These are phyloP conservation scores for Helicocarpus griseus DNA, from an alignment of 2,329 filamentous ascomycete genomes.

Conservation along the genomic window DNA sequence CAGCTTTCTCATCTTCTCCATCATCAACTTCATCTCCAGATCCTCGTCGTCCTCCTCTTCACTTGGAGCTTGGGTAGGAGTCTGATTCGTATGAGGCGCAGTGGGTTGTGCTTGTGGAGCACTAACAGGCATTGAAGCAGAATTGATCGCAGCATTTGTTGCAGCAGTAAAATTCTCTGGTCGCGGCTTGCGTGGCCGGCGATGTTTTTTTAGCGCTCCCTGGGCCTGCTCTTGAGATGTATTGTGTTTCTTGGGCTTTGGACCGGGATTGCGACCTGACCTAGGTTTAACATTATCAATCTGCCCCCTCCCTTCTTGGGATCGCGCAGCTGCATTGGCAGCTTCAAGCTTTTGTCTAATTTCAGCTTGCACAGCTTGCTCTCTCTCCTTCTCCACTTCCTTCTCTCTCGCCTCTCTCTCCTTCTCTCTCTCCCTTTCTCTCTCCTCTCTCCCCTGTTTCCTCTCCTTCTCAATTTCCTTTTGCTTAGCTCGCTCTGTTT, in stretches of 20 bases:
- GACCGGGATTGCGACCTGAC: background rate
- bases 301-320: background rate
- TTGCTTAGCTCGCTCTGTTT: conserved; percentile 14
- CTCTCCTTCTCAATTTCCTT: conserved; percentile 14
- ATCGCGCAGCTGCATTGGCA: conserved; percentile 3
- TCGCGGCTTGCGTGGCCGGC: too few relatives aligned
- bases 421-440: conserved; percentile 14
- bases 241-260: conserved; percentile 1
- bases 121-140: background rate
- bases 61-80: background rate
- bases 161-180: background rate
- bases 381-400: conserved; percentile 14
- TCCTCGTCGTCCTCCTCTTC: conserved; percentile 17
- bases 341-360: conserved; percentile 5
- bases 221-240: background rate
- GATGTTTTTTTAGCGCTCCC: background rate
- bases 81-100: too few relatives aligned
- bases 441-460: conserved; percentile 10
- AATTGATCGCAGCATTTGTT: too few relatives aligned
- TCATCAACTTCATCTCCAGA: conserved; percentile 45
- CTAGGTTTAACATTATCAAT: background rate
- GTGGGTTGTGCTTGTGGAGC: background rate
- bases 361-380: conserved; percentile 12
- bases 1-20: conserved; percentile 49
- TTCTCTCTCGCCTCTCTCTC: conserved; percentile 9